Base-by-base conservation (phyloP, 108 stramenopile genomes). In the Cyclotella choctawhatcheeana region DNA sequence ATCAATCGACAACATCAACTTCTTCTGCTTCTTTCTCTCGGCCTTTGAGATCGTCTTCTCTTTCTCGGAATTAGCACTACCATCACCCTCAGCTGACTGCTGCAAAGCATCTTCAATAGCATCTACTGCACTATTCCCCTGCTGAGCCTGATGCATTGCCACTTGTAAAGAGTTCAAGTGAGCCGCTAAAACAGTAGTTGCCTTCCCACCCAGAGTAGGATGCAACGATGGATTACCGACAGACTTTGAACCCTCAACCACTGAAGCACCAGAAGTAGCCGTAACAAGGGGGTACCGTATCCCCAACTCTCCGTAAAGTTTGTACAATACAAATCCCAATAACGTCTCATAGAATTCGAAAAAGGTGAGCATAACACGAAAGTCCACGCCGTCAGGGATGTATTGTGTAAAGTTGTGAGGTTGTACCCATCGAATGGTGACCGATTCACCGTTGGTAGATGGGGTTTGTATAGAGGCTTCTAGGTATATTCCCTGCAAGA, bases 261-360 rank as follows among this genome's bases (percentile, higher is more conserved):
- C 18, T n/a, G n/a, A n/a, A 18, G 54, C 20, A 8, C 62, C 25
- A 12, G 65, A 62, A 44, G 64, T 47, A n/a, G 60, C 70, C 25
- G 69, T 71, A 22, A 64, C 47, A 13, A 87, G 82, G 10, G 98
- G 98, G 75, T 96, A 99, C 12, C 86, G 75, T 4, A 98, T 84
- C 32, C 96, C 98, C 27, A 94, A 50, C 33, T 88, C 91, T 47
- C 76, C 85, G 78, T 97, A 99, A 8, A 99, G 79, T 75, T 98
- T 98, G 91, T 83, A 99, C 64, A 99, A 67, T 7, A 96, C 97
- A 84, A 99, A 99, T 54, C 91, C 86, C 59, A 99, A 65, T 14
- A 98, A 74, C 10, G 91, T 90, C 71, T 98, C 97, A 73, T 99
- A 97, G 79, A 99, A 98, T 83, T 99, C 99, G 45, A 99, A 90